A percentile compares a stretch with the other conserved stretches of the same genome.
phyloP scores from a whole-genome alignment of 1,284 basidiomycete genomes.

The Moesziomyces antarcticus region DNA sequence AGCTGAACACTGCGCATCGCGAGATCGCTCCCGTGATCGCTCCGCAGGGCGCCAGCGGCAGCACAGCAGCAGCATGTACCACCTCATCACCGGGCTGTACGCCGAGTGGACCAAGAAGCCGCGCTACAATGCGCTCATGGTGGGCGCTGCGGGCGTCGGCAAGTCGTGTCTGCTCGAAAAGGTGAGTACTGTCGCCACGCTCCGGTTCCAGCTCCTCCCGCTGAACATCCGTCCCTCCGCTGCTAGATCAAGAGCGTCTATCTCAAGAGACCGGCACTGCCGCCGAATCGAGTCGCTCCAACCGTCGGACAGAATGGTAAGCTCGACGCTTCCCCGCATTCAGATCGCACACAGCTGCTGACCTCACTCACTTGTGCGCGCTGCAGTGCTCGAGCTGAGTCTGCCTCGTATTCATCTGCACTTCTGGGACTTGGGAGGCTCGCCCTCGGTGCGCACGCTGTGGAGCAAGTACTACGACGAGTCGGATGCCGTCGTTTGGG shows the following conservation, averaged over 20 bases:
- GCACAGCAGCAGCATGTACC: conserved; percentile 30
- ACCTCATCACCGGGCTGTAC: conserved; percentile 42
- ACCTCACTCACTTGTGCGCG: neutral
- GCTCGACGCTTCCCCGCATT: neutral
- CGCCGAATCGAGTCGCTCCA: conserved; percentile 43
- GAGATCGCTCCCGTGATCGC: too few relatives aligned
- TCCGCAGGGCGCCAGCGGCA: neutral
- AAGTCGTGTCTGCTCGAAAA: conserved; percentile 57
- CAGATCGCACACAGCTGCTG: too few relatives aligned
- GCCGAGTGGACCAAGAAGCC: conserved; percentile 50
- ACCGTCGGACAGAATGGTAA: conserved; percentile 57
- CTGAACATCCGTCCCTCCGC: neutral
- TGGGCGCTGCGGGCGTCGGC: conserved; percentile 49
- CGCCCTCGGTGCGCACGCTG: conserved; percentile 45
- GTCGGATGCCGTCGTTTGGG: conserved; percentile 49
- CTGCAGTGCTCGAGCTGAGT: conserved; percentile 40
- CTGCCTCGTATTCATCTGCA: conserved; percentile 39
- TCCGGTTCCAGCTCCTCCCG: neutral
- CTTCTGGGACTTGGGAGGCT: conserved; percentile 59
- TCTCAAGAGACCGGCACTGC: conserved; percentile 32
- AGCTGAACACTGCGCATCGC: neutral
- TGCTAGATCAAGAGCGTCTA: conserved; percentile 36
- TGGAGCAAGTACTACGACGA: conserved; percentile 57
- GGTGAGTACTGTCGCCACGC: neutral
- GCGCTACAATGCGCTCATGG: conserved; percentile 49